Evolutionary conservation across 2,329 filamentous ascomycete species (phyloP).

Genomic region (Pleoardoris graminearum): DNA sequence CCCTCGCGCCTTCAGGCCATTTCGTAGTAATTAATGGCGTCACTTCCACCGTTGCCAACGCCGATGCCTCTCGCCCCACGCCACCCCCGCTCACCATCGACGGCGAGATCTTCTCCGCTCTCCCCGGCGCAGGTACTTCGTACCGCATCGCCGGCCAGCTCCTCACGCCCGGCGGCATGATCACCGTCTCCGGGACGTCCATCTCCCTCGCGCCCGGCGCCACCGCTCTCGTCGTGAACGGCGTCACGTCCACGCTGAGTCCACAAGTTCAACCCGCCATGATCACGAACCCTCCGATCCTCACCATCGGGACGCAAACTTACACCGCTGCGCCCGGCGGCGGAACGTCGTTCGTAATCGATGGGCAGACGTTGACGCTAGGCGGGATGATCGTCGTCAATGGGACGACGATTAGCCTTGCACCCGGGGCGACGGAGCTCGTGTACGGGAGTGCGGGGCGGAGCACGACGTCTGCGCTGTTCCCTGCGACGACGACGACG

Average conservation of each 20-base stretch:
- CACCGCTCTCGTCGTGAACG: constrained; percentile 38
- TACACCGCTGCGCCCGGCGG: constrained; percentile 30
- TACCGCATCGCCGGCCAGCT: constrained; percentile 44
- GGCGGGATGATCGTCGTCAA: constrained; percentile 40
- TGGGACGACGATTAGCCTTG: constrained; percentile 41
- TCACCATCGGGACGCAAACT: constrained; percentile 38
- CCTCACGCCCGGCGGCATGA: constrained; percentile 45
- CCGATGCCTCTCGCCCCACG: constrained; percentile 23
- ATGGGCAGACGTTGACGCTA: constrained; percentile 44
- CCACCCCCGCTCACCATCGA: constrained; percentile 38
- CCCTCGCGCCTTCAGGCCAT: constrained; percentile 22
- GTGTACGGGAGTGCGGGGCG: constrained; percentile 41
- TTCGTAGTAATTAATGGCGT: constrained; percentile 40
- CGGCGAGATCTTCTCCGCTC: constrained; percentile 30
- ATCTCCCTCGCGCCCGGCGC: constrained; percentile 38
- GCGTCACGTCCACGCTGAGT: constrained; percentile 27
- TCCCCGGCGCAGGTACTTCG: constrained; percentile 36
- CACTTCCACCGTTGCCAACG: constrained; percentile 40
- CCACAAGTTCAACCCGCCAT: not conserved
- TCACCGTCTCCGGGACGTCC: constrained; percentile 39
- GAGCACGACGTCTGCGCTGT: constrained; percentile 40
- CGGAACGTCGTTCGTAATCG: constrained; percentile 44
- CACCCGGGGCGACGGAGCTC: constrained; percentile 42
- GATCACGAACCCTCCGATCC: constrained; percentile 33
- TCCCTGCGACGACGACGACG: constrained; percentile 44